Evolutionary conservation across 805 yeast species (phyloP), one percentile per base, ranked within the genome.

Genomic region (Candida qinlingensis): DNA sequence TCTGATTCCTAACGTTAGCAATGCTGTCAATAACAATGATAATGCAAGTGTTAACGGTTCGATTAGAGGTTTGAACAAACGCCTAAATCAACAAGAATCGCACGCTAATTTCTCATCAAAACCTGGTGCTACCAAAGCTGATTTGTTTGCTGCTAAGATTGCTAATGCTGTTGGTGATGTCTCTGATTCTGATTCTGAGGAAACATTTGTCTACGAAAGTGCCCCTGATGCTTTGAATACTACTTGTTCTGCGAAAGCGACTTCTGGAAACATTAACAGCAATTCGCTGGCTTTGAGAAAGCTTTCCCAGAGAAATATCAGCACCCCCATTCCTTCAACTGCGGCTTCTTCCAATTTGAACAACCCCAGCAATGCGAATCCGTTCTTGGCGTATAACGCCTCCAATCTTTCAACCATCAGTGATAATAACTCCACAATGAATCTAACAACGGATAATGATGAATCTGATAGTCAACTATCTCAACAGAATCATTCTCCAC

Each of bases 121-220:
- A 30, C 60, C 67, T 28, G 66, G 65, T 25, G 61, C 88, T 4
- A 81, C 96, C 7, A 78, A 90, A 60, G 94, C 97, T 0, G 98
- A 91, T 61, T 80, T 89, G 51, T 94, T 94, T 66, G 98, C 97
- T 8, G 97, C 98, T 0, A 87, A 85, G 57, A 73, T 94, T 52
- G 98, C 97, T 7, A 84, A 89, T 48, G 98, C 98, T 1, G 95
- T 92, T 4, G 96, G 86, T 54, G 96, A 89, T 57, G 91, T 81
- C 40, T 88, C 86, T 52, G 81, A 86, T 38, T 83, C 91, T 34
- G 97, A 91, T 63, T 81, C 90, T 28, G 96, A 91, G 57, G 99
- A 94, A 64, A 89, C 96, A 2, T 92, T 94, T 73, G 97, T 92
- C n/a, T 92, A 92, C 64, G 97, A 91, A 59, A 61, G 64, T 47